Percentiles rank a stretch among this genome's conserved stretches.
phyloP scores from a whole-genome alignment of 192 early-diverging fungal species.

The Gaertneriomyces sp. region DNA sequence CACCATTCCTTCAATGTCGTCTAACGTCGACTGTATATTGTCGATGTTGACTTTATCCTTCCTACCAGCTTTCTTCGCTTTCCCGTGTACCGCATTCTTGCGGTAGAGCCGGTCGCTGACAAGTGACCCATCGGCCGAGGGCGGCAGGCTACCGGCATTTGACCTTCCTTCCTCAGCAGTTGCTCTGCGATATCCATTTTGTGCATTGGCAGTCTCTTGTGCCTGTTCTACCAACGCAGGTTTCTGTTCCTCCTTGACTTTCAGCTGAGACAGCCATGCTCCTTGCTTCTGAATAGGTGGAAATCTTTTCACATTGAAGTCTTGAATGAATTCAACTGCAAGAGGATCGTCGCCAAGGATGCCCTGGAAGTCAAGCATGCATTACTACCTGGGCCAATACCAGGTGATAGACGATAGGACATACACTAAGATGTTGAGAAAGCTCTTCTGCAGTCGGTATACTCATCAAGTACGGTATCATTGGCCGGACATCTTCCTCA shows the following conservation, averaged over 20 bases:
- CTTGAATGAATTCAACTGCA: constrained; percentile 33
- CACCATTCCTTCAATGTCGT: constrained; percentile 28
- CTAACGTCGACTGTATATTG: constrained; percentile 13
- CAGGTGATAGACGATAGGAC: neutral
- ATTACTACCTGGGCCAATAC: neutral
- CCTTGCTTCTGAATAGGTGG: constrained; percentile 13
- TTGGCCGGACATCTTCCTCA: constrained; percentile 21
- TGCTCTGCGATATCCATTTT: neutral
- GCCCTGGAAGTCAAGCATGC: constrained; percentile 22
- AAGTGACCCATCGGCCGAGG: neutral
- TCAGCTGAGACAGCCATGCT: constrained; percentile 17
- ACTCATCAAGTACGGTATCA: constrained; percentile 17
- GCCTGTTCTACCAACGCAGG: too few relatives aligned
- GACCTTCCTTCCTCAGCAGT: constrained; percentile 1
- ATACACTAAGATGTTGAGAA: constrained; percentile 25
- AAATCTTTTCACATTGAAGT: constrained; percentile 24
- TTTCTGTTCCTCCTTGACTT: constrained; percentile 17
- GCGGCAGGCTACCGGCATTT: constrained; percentile 2
- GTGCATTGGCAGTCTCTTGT: too few relatives aligned
- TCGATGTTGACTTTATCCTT: constrained; percentile 23
- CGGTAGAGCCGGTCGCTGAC: neutral
- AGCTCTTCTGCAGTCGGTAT: constrained; percentile 8
- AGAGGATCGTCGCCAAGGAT: constrained; percentile 26
- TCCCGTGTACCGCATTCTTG: neutral
- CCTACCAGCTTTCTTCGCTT: constrained; percentile 7